Evolutionary conservation across 2,329 filamentous ascomycete genomes (phyloP), one percentile per base, ranked within the genome.

Genomic region (Kalaharituber pfeilii): DNA sequence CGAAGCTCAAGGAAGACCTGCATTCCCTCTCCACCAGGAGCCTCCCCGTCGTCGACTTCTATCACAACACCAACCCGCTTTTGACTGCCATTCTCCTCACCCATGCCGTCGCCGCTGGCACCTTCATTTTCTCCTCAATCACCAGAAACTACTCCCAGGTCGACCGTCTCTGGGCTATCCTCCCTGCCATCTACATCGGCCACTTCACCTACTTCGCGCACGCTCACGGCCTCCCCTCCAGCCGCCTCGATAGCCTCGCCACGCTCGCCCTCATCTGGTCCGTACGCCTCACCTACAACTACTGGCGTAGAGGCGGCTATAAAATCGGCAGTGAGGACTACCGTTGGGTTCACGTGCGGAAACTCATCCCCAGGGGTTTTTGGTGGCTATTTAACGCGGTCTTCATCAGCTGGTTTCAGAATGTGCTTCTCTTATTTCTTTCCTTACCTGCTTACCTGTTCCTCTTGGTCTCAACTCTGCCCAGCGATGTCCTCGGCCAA

Each of bases 91-190:
- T 93, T 59, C 81, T 79, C 0, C 76, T 85, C 52, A 82, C 84
- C 2, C 62, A 94, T 18, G 73, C 79, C 39, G 68, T 94, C n/a
- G 79, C 79, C 1, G 75, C 75, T 4, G 64, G 91, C 26, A 84
- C 93, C 63, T 71, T 94, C 24, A 65, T 89, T 28, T 72, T 80
- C 4, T 85, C 87, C 1, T 89, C 96, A 68, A 69, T 86, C 70
- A 96, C 93, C 70, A 78, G 77, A 65, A 98, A 98, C 69, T 95
- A 88, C 68, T 95, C 88, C n/a, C 91, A 98, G 69, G 82, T 98
- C 42, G 91, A 98, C 68, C 80, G 91, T 50, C 71, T 82, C 63
- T 98, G 91, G 91, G 91, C 86, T 66, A 74, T 98, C 57, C 70
- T 98, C 51, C 91, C 91, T 1, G 82, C 85, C 6, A 65, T 94